These are phyloP conservation scores for Staphylotrichum tortipilum DNA, from an alignment of 495 filamentous ascomycete genomes.

Conservation along the genomic window DNA sequence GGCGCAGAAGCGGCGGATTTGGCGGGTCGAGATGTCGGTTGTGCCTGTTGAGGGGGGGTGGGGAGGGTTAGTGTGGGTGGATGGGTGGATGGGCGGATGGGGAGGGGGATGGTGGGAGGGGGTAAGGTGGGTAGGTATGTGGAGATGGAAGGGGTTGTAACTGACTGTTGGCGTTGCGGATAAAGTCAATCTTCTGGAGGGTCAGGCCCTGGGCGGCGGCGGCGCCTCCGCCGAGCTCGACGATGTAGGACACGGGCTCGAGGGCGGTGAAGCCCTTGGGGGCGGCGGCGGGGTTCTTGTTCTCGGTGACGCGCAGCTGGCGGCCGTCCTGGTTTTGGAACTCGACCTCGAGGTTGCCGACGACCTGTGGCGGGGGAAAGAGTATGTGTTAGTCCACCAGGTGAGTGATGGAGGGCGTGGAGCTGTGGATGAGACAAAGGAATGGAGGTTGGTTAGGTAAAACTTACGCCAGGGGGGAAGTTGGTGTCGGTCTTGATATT, in stretches of 20 bases:
- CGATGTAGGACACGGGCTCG: conserved; percentile 28
- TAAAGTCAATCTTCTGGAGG: conserved; percentile 34
- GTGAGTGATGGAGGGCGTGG: too few species aligned
- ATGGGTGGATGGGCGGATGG: background rate
- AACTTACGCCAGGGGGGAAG: conserved; percentile 24
- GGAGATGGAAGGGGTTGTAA: background rate
- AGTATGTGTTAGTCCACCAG: too few species aligned
- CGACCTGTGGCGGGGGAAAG: too few species aligned
- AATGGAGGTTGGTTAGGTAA: too few species aligned
- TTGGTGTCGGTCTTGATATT: conserved; percentile 23
- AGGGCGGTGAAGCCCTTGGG: conserved; percentile 28
- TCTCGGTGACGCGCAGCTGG: conserved; percentile 28
- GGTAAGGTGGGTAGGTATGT: background rate
- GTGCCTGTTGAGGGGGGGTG: conserved; percentile 4
- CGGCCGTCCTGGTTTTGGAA: conserved; percentile 24
- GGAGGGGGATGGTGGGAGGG: background rate
- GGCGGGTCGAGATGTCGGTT: conserved; percentile 25
- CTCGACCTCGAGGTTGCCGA: conserved; percentile 31
- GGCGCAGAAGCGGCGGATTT: conserved; percentile 25
- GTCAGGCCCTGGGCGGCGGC: conserved; percentile 18
- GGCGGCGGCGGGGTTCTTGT: conserved; percentile 23
- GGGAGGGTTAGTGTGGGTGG: background rate
- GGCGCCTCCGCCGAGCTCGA: conserved; percentile 22
- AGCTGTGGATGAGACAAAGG: too few species aligned
- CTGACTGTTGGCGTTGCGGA: conserved; percentile 24